Evolutionary conservation across 1,139 yeast species (phyloP).

Genomic region (Candida sojae): DNA sequence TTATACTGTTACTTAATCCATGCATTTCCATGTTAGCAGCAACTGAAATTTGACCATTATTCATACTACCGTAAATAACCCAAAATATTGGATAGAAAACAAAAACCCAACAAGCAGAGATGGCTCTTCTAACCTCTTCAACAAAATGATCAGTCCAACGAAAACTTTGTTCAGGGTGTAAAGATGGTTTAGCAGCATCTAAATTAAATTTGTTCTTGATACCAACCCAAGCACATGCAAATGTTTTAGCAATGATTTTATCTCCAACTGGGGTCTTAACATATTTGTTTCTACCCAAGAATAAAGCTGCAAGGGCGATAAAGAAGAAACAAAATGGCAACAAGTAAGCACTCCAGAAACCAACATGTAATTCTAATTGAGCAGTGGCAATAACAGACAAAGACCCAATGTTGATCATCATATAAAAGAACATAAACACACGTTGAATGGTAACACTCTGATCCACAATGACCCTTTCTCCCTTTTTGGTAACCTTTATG

Average conservation of each 20-base stretch:
- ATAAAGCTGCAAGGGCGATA: slow-evolving; percentile 54
- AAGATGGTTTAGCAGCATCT: slow-evolving; percentile 57
- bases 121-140: slow-evolving; percentile 59
- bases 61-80: slow-evolving; percentile 67
- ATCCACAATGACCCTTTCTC: slow-evolving; percentile 39
- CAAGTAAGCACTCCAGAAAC: slow-evolving; percentile 46
- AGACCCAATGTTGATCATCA: slow-evolving; percentile 42
- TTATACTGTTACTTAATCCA: slow-evolving; percentile 64
- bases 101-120: slow-evolving; percentile 64
- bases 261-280: slow-evolving; percentile 63
- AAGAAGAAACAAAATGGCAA: slow-evolving; percentile 69
- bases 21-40: slow-evolving; percentile 66
- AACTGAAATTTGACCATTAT: slow-evolving; percentile 60
- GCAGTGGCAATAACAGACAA: slow-evolving; percentile 44
- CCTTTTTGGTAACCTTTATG: slow-evolving; percentile 33
- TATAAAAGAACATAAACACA: slow-evolving; percentile 43
- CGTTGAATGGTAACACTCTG: slow-evolving; percentile 42
- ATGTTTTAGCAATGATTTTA: slow-evolving; percentile 57
- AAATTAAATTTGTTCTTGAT: slow-evolving; percentile 50
- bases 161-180: slow-evolving; percentile 39
- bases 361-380: slow-evolving; percentile 34
- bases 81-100: slow-evolving; percentile 63
- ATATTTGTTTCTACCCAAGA: slow-evolving; percentile 56
- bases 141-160: slow-evolving; percentile 63
- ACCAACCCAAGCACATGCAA: slow-evolving; percentile 48